These are phyloP conservation scores for Monosporozyma aquatica DNA, from an alignment of 805 yeast species.

Conservation along the genomic window DNA sequence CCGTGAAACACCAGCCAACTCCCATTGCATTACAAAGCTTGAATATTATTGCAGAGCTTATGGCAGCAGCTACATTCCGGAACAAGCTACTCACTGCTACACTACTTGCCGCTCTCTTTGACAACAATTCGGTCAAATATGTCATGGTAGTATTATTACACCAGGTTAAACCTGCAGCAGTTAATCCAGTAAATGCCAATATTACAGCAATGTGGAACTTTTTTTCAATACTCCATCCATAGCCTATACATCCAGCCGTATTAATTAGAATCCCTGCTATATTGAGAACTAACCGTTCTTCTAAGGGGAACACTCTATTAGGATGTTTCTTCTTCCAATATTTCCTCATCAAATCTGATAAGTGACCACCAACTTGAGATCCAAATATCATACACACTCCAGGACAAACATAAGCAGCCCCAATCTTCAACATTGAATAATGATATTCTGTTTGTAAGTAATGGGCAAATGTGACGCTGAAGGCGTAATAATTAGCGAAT, in stretches of 20 bases:
- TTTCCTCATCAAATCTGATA: conserved; percentile 35
- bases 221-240: conserved; percentile 43
- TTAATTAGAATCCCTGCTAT: conserved; percentile 36
- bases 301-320: conserved; percentile 35
- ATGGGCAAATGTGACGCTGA: conserved; percentile 42
- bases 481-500: conserved; percentile 48
- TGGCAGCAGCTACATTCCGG: conserved; percentile 46
- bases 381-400: conserved; percentile 42
- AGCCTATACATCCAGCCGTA: conserved; percentile 39
- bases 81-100: conserved; percentile 47
- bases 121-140: conserved; percentile 42
- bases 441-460: conserved; percentile 33
- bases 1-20: conserved; percentile 47
- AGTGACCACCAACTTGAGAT: conserved; percentile 40
- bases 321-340: conserved; percentile 23
- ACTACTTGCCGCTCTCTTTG: conserved; percentile 42
- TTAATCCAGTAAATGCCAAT: conserved; percentile 37
- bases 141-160: conserved; percentile 46
- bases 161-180: conserved; percentile 49
- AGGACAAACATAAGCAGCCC: conserved; percentile 45
- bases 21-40: conserved; percentile 33
- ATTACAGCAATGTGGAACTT: conserved; percentile 33
- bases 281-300: conserved; percentile 38
- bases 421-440: conserved; percentile 31
- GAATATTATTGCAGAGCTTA: conserved; percentile 40